Evolutionary conservation across 768 basidiomycete species (phyloP), one percentile per base, ranked within the genome.

Genomic region (Ramaria rubella): DNA sequence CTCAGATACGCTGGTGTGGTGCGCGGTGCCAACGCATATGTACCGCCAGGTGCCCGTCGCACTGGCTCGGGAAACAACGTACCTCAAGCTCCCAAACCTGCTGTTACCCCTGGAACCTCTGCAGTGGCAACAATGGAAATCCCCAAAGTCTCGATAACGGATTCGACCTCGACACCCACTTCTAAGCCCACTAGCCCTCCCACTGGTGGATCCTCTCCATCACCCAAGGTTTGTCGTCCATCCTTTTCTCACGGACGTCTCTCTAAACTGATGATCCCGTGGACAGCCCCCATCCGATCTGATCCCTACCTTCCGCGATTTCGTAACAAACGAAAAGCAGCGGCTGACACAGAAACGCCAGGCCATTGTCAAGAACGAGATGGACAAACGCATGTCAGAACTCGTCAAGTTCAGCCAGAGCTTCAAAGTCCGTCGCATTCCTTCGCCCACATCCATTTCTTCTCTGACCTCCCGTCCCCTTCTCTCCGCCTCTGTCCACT

Each of bases 301-400:
- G 30, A 74, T 90, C 21, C 83, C 85, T 27, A 88, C 87, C 23
- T 95, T 97, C 81, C 82, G 90, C 56, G 86, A 92, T 63, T 98
- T 97, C 65, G 93, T 99, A 33, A 86, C 87, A 1, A 85, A 81
- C 62, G 96, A 98, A 73, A 90, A 87, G 68, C 88, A 96, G 65
- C 81, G 90, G 51, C 72, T 96, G 57, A 87, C 89, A 44, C 87
- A 92, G 73, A 95, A 94, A 80, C 83, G 90, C 69, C 90, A 92
- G 65, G 86, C 87, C 14, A 72, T 94, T 44, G 82, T 85, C 50
- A 94, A 94, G 79, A 88, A 79, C 65, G 94, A 97, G 68, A 90
- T 94, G 83, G 93, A 98, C 70, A 90, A 90, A 67, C 85, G 90
- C 60, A 83, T 96, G 76, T 88, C 92, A 9, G 95, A 98, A 42